These are phyloP conservation scores for Erysimum pusillum DNA, from an alignment of 441 rosid genomes.

Conservation along the genomic window DNA sequence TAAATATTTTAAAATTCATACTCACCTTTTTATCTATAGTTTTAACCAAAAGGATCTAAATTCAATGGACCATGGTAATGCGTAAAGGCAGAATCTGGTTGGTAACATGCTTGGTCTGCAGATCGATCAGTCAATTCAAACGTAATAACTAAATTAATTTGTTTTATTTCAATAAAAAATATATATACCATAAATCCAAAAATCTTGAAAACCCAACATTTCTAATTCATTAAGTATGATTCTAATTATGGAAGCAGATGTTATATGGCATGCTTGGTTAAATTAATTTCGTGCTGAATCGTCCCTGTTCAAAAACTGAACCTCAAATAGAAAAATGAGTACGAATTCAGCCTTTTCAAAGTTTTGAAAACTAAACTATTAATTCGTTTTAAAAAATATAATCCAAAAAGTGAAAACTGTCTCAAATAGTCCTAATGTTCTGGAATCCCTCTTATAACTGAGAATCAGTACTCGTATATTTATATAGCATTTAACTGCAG, in stretches of 20 bases:
- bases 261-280: background rate
- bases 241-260: background rate
- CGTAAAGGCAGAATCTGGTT: constrained; percentile 43
- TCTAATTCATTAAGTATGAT: background rate
- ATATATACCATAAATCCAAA: background rate
- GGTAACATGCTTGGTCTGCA: constrained; percentile 47
- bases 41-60: constrained; percentile 42
- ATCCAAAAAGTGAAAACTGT: no score
- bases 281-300: background rate
- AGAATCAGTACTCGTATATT: background rate
- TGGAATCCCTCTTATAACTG: background rate
- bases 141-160: constrained; percentile 9
- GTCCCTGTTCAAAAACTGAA: background rate
- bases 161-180: background rate
- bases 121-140: constrained; percentile 42
- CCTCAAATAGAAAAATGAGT: no score
- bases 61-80: constrained; percentile 48
- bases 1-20: constrained; percentile 5
- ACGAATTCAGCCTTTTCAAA: no score
- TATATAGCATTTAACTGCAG: constrained; percentile 8
- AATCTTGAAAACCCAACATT: constrained; percentile 11
- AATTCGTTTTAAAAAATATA: no score
- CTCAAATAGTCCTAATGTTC: background rate
- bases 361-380: no score
- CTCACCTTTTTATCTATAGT: constrained; percentile 11